These are phyloP conservation scores for Lachancea cidri DNA, from an alignment of 805 yeast species.

Conservation along the genomic window DNA sequence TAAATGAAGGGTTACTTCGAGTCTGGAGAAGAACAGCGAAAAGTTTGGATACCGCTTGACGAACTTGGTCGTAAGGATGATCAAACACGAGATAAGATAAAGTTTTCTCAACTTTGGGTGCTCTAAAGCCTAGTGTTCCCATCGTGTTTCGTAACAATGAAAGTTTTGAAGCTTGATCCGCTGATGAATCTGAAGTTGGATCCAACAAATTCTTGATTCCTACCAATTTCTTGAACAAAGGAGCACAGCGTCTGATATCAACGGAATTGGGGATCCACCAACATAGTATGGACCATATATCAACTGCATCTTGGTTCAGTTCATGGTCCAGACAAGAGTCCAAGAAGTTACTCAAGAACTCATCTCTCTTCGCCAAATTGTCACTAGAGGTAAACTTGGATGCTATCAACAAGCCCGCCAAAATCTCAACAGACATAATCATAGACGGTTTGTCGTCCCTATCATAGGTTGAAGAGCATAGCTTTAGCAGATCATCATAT, in stretches of 20 bases:
- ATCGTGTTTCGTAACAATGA: slow-evolving; percentile 48
- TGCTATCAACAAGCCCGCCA: slow-evolving; percentile 56
- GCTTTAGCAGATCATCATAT: slow-evolving; percentile 47
- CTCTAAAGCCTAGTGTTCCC: slow-evolving; percentile 49
- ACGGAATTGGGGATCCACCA: slow-evolving; percentile 69
- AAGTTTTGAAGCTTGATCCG: slow-evolving; percentile 53
- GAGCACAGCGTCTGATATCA: slow-evolving; percentile 63
- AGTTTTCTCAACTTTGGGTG: slow-evolving; percentile 43
- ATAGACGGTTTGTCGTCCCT: slow-evolving; percentile 71
- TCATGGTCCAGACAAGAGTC: slow-evolving; percentile 46
- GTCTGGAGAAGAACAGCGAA: slow-evolving; percentile 33
- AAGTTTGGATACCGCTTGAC: slow-evolving; percentile 61
- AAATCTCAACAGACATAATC: slow-evolving; percentile 65
- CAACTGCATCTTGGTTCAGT: slow-evolving; percentile 65
- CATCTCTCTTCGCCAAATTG: slow-evolving; percentile 38
- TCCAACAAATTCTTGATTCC: slow-evolving; percentile 41
- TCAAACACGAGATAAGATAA: slow-evolving; percentile 41
- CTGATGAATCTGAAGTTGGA: slow-evolving; percentile 52
- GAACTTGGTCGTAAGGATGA: slow-evolving; percentile 69
- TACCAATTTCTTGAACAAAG: slow-evolving; percentile 41
- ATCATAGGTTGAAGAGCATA: slow-evolving; percentile 48
- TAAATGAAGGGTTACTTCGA: slow-evolving; percentile 22
- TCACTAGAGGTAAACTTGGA: slow-evolving; percentile 39
- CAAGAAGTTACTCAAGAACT: slow-evolving; percentile 42
- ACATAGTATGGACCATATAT: slow-evolving; percentile 69